Conservation (phyloP, 257 asterid genomes). For the Linaria vulgaris region DNA sequence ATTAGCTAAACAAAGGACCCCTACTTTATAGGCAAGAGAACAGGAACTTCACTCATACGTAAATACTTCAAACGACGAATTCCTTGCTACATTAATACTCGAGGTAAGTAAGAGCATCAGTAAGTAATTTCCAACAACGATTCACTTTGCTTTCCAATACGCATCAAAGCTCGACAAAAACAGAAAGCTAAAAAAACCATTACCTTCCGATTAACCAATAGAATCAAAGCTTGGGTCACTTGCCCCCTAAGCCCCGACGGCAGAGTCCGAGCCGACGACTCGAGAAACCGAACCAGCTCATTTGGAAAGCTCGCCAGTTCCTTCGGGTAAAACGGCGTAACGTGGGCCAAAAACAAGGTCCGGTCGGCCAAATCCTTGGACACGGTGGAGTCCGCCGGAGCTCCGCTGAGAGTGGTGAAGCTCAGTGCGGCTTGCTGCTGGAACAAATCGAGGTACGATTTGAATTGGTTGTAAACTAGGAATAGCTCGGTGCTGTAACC, state of each 20-base stretch:
- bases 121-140: too few species aligned
- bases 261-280: slow-evolving; percentile 55
- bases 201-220: slow-evolving; percentile 68
- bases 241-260: slow-evolving; percentile 70
- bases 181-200: background rate
- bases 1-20: too few species aligned
- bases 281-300: slow-evolving; percentile 61
- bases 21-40: too few species aligned
- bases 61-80: too few species aligned
- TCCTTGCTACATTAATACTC: too few species aligned
- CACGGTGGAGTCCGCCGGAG: slow-evolving; percentile 56
- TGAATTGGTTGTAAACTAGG: slow-evolving; percentile 69
- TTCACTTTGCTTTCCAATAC: too few species aligned
- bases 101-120: too few species aligned
- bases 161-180: background rate
- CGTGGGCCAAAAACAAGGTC: slow-evolving; percentile 73
- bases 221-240: slow-evolving; percentile 69
- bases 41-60: too few species aligned
- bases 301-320: slow-evolving; percentile 50
- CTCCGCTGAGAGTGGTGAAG: slow-evolving; percentile 76
- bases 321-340: slow-evolving; percentile 65
- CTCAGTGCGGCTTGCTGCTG: slow-evolving; percentile 74
- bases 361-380: slow-evolving; percentile 75
- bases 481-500: slow-evolving; percentile 65
- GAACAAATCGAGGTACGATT: slow-evolving; percentile 69